A percentile compares a stretch with the other conserved stretches of the same genome.
phyloP scores from a whole-genome alignment of 1,284 basidiomycete species.

The Sporisorium scitamineum region DNA sequence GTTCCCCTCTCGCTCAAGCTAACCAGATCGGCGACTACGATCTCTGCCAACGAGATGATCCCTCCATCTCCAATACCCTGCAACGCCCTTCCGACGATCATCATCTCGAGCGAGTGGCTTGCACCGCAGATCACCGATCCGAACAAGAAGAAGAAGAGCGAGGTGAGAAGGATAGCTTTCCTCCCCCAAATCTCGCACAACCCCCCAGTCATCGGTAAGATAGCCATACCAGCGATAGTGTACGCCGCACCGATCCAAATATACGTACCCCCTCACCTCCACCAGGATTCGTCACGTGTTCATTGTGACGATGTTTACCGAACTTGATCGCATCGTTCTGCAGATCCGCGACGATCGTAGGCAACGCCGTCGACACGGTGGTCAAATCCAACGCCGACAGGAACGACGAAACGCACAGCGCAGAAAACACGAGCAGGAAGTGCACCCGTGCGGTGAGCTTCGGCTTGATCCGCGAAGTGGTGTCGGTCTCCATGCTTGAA shows the following conservation, averaged over 20 bases:
- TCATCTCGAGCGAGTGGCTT: slow-evolving; percentile 25
- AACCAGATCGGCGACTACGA: slow-evolving; percentile 53
- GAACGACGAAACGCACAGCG: slow-evolving; percentile 40
- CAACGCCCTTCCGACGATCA: slow-evolving; percentile 39
- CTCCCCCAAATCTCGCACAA: slow-evolving; percentile 49
- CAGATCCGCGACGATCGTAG: slow-evolving; percentile 45
- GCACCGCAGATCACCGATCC: slow-evolving; percentile 35
- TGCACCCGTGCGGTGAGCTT: slow-evolving; percentile 16
- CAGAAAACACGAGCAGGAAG: slow-evolving; percentile 38
- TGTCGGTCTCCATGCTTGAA: slow-evolving; percentile 2
- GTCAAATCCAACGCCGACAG: slow-evolving; percentile 45
- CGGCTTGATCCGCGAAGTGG: not conserved
- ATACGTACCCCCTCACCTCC: slow-evolving; percentile 26
- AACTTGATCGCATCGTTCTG: slow-evolving; percentile 32
- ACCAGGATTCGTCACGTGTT: too few relatives aligned
- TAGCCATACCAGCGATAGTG: slow-evolving; percentile 41
- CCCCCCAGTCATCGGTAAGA: slow-evolving; percentile 39
- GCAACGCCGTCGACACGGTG: slow-evolving; percentile 43
- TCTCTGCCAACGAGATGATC: slow-evolving; percentile 46
- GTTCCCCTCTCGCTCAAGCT: slow-evolving; percentile 38
- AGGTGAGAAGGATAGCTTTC: slow-evolving; percentile 32
- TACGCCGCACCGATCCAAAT: slow-evolving; percentile 53
- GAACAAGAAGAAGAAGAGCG: slow-evolving; percentile 37
- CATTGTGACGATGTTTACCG: slow-evolving; percentile 11
- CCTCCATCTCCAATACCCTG: slow-evolving; percentile 51